These are phyloP conservation scores for Fragilaria radians DNA, from an alignment of 108 stramenopile species.

Conservation along the genomic window DNA sequence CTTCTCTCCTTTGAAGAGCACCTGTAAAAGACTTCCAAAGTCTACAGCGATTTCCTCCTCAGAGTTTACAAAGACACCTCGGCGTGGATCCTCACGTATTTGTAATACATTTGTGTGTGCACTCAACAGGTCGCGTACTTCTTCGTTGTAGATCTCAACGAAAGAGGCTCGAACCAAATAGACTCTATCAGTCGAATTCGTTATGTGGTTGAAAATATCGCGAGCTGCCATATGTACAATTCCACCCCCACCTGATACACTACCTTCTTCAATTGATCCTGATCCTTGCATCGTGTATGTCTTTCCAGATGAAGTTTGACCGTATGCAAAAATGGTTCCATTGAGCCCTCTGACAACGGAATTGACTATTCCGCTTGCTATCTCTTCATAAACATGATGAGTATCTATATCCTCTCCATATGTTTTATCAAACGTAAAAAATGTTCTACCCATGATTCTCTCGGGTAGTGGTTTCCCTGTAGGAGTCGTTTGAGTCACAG, in stretches of 20 bases:
- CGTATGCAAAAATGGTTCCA: slow-evolving; percentile 96
- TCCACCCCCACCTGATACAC: slow-evolving; percentile 37
- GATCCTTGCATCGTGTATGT: slow-evolving; percentile 91
- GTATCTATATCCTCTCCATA: slow-evolving; percentile 80
- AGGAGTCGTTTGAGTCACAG: slow-evolving; percentile 61
- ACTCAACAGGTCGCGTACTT: slow-evolving; percentile 90
- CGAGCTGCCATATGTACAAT: slow-evolving; percentile 81
- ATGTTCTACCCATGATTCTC: slow-evolving; percentile 61
- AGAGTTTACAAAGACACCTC: slow-evolving; percentile 94
- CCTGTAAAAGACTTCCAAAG: slow-evolving; percentile 61
- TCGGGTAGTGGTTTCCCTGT: slow-evolving; percentile 67
- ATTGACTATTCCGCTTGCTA: slow-evolving; percentile 81
- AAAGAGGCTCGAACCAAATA: slow-evolving; percentile 92
- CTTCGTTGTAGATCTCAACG: slow-evolving; percentile 99
- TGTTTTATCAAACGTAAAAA: slow-evolving; percentile 91
- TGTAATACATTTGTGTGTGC: slow-evolving; percentile 33
- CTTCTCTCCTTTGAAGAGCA: slow-evolving; percentile 83
- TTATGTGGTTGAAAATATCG: slow-evolving; percentile 74
- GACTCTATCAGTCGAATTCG: slow-evolving; percentile 42
- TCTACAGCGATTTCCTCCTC: slow-evolving; percentile 78
- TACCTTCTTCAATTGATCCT: slow-evolving; percentile 61
- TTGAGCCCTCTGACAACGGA: slow-evolving; percentile 90
- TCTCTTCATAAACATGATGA: slow-evolving; percentile 81
- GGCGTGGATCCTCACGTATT: slow-evolving; percentile 90
- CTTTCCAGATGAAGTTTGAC: slow-evolving; percentile 89